phyloP scores from a whole-genome alignment of 2,329 filamentous ascomycete species.

The Sodiomyces alkalinus region DNA sequence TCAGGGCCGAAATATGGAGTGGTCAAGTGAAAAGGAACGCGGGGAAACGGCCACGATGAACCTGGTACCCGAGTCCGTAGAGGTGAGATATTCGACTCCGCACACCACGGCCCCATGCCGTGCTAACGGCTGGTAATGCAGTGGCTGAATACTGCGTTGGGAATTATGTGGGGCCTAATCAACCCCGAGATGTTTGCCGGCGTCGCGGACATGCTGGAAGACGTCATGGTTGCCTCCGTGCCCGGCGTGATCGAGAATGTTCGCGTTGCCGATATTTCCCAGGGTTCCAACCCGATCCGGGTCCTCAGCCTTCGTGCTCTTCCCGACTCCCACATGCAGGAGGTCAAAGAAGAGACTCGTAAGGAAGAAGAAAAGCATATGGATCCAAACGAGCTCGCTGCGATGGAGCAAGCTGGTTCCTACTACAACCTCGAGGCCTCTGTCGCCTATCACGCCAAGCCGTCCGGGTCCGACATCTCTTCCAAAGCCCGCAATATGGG shows the following conservation, averaged over 20 bases:
- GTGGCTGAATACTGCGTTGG: conserved; percentile 87
- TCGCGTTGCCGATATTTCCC: conserved; percentile 85
- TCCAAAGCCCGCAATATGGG: conserved; percentile 65
- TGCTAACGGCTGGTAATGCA: no score
- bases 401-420: conserved; percentile 78
- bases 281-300: conserved; percentile 79
- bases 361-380: conserved; percentile 45
- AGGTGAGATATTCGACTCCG: no score
- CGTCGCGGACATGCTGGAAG: conserved; percentile 68
- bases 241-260: conserved; percentile 88
- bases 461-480: conserved; percentile 52
- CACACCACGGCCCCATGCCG: conserved; percentile 5
- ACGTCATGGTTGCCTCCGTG: conserved; percentile 93
- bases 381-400: conserved; percentile 74
- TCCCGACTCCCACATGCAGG: conserved; percentile 65
- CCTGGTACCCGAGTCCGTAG: conserved; percentile 80
- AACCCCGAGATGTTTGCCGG: conserved; percentile 92
- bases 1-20: conserved; percentile 71
- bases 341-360: conserved; percentile 51
- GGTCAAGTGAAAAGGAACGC: conserved; percentile 72
- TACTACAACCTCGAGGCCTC: conserved; percentile 74
- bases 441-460: conserved; percentile 67
- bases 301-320: conserved; percentile 78
- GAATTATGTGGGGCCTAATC: conserved; percentile 76
- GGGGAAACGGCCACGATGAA: conserved; percentile 79